A percentile compares a stretch with the other conserved stretches of the same genome.
phyloP scores from a whole-genome alignment of 352 stramenopile genomes.

The Phytopythium litorale region DNA sequence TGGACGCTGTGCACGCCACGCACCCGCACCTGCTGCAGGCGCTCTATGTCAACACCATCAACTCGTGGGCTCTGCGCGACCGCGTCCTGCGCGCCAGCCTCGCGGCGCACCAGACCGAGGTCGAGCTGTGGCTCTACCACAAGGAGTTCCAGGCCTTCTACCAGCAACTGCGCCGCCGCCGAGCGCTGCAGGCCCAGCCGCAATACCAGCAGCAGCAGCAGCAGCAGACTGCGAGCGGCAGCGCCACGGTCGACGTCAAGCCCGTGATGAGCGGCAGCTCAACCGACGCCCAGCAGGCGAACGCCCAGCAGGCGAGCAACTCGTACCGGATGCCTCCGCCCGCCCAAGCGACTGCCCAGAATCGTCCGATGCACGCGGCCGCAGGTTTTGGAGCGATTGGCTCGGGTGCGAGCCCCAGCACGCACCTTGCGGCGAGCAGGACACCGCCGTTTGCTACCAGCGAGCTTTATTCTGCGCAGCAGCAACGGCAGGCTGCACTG shows the following conservation, averaged over 20 bases:
- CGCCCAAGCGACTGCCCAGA: neutral
- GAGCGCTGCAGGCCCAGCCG: constrained; percentile 2
- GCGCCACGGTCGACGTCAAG: constrained; percentile 17
- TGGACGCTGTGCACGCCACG: constrained; percentile 47
- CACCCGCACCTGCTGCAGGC: constrained; percentile 49
- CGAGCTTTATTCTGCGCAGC: neutral
- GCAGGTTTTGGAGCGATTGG: neutral
- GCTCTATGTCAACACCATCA: constrained; percentile 77
- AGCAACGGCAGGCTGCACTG: neutral
- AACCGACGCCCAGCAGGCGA: constrained; percentile 1
- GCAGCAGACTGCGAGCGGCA: constrained; percentile 1
- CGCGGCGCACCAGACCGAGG: constrained; percentile 41
- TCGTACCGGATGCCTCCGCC: neutral
- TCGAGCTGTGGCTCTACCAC: constrained; percentile 74
- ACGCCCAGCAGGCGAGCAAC: neutral
- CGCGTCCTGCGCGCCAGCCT: constrained; percentile 41
- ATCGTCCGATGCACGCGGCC: neutral
- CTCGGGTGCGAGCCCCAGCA: neutral
- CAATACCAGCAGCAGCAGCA: constrained; percentile 11
- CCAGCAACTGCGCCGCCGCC: constrained; percentile 27
- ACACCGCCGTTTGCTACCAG: neutral
- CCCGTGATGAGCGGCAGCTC: neutral
- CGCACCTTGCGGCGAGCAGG: neutral
- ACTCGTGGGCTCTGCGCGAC: constrained; percentile 61
- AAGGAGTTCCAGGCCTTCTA: constrained; percentile 65